Evolutionary conservation across 1,284 basidiomycete species (phyloP).

Genomic region (Ustilago crameri): DNA sequence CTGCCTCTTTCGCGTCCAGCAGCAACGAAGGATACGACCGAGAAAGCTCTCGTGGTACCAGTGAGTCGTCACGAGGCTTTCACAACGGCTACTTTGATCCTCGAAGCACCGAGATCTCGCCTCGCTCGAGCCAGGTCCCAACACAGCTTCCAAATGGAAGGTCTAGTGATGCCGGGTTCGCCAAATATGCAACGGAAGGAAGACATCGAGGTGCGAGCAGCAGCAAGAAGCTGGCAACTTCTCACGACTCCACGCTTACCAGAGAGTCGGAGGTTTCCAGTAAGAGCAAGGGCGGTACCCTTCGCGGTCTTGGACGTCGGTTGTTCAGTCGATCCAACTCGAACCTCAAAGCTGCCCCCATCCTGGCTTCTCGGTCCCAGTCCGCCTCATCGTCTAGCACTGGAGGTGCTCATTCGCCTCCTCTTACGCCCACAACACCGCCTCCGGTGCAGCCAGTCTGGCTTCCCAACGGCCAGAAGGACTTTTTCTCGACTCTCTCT

Average conservation of each 20-base stretch:
- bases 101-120: slow-evolving; percentile 1
- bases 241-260: slow-evolving; percentile 18
- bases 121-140: not conserved
- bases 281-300: slow-evolving; percentile 18
- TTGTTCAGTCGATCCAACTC: slow-evolving; percentile 41
- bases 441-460: slow-evolving; percentile 34
- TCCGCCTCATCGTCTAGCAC: slow-evolving; percentile 32
- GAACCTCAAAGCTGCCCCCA: slow-evolving; percentile 18
- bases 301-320: slow-evolving; percentile 32
- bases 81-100: slow-evolving; percentile 7
- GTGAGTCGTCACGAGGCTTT: slow-evolving; percentile 9
- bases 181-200: slow-evolving; percentile 5
- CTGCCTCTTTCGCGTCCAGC: slow-evolving; percentile 37
- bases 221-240: slow-evolving; percentile 2
- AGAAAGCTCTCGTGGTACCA: slow-evolving; percentile 4
- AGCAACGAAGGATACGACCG: slow-evolving; percentile 23
- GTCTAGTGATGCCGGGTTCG: slow-evolving; percentile 29
- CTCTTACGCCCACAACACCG: slow-evolving; percentile 41
- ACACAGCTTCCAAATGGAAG: slow-evolving; percentile 1
- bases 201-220: slow-evolving; percentile 7
- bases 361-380: slow-evolving; percentile 35
- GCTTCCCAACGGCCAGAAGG: slow-evolving; percentile 47
- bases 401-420: slow-evolving; percentile 30
- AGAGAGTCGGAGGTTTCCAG: not conserved
- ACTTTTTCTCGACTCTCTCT: slow-evolving; percentile 35